Evolutionary conservation across 129 eudicot species (phyloP).

Genomic region (Flaveria sonorensis): DNA sequence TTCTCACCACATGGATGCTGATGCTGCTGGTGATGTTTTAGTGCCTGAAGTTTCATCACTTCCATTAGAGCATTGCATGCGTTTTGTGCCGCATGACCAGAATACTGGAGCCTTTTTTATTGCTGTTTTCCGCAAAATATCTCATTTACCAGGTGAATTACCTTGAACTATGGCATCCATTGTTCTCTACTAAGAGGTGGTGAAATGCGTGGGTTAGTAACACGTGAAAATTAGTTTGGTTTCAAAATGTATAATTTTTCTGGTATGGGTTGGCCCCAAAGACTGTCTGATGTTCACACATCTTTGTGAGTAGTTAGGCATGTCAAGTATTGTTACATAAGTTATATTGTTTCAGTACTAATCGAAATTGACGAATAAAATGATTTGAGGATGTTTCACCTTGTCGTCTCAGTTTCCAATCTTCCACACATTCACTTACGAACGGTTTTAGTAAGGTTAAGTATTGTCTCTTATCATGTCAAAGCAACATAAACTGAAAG

Average conservation of each 20-base stretch:
- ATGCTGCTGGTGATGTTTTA: constrained; percentile 23
- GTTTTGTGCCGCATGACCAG: constrained; percentile 97
- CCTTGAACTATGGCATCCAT: background rate
- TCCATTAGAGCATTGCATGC: constrained; percentile 94
- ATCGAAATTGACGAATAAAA: background rate
- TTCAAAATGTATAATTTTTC: background rate
- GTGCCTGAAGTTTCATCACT: constrained; percentile 75
- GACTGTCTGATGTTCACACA: background rate
- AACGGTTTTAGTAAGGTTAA: background rate
- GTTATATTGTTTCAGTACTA: background rate
- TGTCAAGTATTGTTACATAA: background rate
- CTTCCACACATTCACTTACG: background rate
- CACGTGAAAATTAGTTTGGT: background rate
- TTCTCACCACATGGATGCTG: constrained; percentile 36
- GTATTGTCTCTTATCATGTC: background rate
- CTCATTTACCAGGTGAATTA: constrained; percentile 72
- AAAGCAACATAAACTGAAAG: background rate
- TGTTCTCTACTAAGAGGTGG: constrained; percentile 2
- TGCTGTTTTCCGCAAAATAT: constrained; percentile 83
- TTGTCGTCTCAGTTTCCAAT: background rate
- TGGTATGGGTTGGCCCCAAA: constrained; percentile 1
- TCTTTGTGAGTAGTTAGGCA: background rate
- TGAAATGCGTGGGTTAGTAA: background rate
- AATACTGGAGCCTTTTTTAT: constrained; percentile 95
- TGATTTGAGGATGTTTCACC: background rate